These are phyloP conservation scores for Raffaelea albimanens DNA, from an alignment of 2,329 filamentous ascomycete genomes.

Conservation along the genomic window DNA sequence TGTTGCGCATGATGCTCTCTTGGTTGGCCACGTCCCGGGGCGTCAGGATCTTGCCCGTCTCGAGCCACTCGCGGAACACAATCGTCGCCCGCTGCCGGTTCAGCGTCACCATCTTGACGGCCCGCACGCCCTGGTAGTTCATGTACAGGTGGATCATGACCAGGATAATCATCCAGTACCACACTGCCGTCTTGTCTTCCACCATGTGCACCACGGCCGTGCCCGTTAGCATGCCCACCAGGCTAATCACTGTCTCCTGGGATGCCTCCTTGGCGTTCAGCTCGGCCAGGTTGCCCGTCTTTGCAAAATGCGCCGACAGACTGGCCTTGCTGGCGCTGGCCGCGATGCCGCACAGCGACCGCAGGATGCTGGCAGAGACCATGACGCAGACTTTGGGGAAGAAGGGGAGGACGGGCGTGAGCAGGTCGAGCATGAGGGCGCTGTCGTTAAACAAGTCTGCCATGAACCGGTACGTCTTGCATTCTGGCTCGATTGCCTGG, in stretches of 20 bases:
- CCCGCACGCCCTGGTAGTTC: slow-evolving; percentile 77
- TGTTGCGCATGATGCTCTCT: slow-evolving; percentile 57
- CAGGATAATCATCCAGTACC: slow-evolving; percentile 61
- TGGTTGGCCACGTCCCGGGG: slow-evolving; percentile 56
- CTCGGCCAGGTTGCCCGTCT: slow-evolving; percentile 78
- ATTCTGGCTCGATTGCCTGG: slow-evolving; percentile 77
- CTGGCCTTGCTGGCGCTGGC: slow-evolving; percentile 86
- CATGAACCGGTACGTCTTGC: slow-evolving; percentile 79
- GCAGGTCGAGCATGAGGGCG: slow-evolving; percentile 75
- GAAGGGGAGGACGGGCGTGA: slow-evolving; percentile 62
- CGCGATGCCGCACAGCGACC: slow-evolving; percentile 74
- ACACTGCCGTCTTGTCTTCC: slow-evolving; percentile 61
- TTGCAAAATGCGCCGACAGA: slow-evolving; percentile 84
- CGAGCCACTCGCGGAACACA: slow-evolving; percentile 54
- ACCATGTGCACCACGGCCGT: slow-evolving; percentile 72
- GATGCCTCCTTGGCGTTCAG: slow-evolving; percentile 92
- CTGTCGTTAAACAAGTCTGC: slow-evolving; percentile 85
- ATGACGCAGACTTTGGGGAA: slow-evolving; percentile 40
- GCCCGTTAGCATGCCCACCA: slow-evolving; percentile 78
- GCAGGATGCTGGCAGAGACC: slow-evolving; percentile 39
- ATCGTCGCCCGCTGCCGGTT: slow-evolving; percentile 83
- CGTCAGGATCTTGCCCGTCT: slow-evolving; percentile 40
- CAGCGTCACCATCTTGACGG: slow-evolving; percentile 73
- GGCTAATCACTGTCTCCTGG: slow-evolving; percentile 86
- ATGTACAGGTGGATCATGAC: slow-evolving; percentile 69